Percentiles rank a stretch among this genome's conserved stretches.
phyloP scores from a whole-genome alignment of 1,284 basidiomycete genomes.

The Fomes fomentarius region DNA sequence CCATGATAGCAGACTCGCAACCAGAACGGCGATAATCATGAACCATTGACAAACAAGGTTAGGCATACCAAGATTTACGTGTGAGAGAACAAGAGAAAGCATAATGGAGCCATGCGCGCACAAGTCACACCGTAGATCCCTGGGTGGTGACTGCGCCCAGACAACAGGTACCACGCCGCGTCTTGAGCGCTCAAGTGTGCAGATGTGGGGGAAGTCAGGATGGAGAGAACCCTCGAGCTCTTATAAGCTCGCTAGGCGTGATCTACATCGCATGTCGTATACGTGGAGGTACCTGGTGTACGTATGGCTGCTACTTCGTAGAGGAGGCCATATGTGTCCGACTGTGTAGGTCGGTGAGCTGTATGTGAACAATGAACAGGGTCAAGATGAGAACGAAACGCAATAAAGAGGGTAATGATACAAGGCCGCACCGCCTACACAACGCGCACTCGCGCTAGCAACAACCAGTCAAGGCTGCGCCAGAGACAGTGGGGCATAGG shows the following conservation, averaged over 20 bases:
- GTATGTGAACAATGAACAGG: slow-evolving; percentile 2
- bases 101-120: slow-evolving; percentile 11
- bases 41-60: neutral
- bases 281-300: neutral
- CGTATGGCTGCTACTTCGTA: slow-evolving; percentile 18
- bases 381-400: neutral
- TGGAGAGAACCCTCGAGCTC: neutral
- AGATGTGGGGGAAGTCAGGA: neutral
- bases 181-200: no score
- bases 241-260: neutral
- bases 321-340: slow-evolving; percentile 3
- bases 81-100: neutral
- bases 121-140: neutral
- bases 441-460: neutral
- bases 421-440: slow-evolving; percentile 17
- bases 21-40: neutral
- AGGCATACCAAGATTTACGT: neutral
- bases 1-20: no score
- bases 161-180: no score
- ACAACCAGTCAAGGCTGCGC: neutral
- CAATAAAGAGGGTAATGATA: slow-evolving; percentile 22
- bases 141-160: no score
- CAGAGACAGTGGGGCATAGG: neutral
- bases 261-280: slow-evolving; percentile 14
- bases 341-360: slow-evolving; percentile 4